Evolutionary conservation across 371 early-diverging fungal species (phyloP).

Genomic region (Saksenaea oblongispora): DNA sequence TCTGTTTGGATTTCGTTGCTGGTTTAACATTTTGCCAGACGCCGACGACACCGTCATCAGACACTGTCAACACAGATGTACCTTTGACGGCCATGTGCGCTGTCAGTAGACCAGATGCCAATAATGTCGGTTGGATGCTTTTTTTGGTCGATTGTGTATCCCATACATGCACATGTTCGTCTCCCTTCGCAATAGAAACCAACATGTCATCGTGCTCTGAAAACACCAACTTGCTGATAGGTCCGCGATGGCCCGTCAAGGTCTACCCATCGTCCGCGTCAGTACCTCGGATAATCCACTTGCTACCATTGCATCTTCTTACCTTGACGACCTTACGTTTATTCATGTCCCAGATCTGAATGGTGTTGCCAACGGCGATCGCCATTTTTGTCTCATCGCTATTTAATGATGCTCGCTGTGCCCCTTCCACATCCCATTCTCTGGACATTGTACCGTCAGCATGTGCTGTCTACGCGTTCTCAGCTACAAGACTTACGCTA

Average conservation of each 20-base stretch:
- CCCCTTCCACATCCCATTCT: slow-evolving; percentile 2
- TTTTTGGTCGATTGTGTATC: slow-evolving; percentile 34
- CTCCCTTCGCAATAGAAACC: slow-evolving; percentile 62
- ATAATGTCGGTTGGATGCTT: slow-evolving; percentile 30
- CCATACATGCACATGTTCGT: slow-evolving; percentile 68
- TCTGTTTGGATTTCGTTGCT: slow-evolving; percentile 19
- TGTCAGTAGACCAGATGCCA: slow-evolving; percentile 10
- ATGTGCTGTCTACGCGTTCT: background rate
- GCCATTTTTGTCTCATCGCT: slow-evolving; percentile 45
- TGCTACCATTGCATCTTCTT: background rate
- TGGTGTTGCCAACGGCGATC: slow-evolving; percentile 48
- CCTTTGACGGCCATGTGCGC: slow-evolving; percentile 54
- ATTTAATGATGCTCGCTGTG: slow-evolving; percentile 39
- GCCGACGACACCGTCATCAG: slow-evolving; percentile 57
- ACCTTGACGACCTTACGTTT: slow-evolving; percentile 35
- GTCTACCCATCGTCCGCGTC: slow-evolving; percentile 21
- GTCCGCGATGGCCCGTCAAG: slow-evolving; percentile 65
- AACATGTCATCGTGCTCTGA: slow-evolving; percentile 42
- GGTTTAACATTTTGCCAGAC: slow-evolving; percentile 53
- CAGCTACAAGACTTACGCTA: slow-evolving; percentile 5
- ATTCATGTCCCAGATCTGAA: slow-evolving; percentile 55
- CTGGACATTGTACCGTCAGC: background rate
- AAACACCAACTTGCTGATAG: slow-evolving; percentile 46
- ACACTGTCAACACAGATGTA: slow-evolving; percentile 53
- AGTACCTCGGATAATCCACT: background rate